Evolutionary conservation across 148 eudicot genomes (phyloP), one percentile per base, ranked within the genome.

Genomic region (Camellia sinensis): DNA sequence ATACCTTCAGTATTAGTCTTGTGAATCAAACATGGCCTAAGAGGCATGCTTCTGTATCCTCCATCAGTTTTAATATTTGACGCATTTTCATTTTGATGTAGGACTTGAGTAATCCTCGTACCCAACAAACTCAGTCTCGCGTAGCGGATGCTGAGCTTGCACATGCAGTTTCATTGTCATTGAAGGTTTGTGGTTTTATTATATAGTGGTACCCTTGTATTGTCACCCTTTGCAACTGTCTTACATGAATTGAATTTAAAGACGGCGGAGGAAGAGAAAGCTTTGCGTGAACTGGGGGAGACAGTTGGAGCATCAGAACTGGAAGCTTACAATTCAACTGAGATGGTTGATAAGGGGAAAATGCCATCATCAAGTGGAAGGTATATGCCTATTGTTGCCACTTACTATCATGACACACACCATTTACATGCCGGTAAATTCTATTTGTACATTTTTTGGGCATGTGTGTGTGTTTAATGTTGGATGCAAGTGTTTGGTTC

Each of bases 221-320:
- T 48, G 52, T 64, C 68, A 22, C 10, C 50, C 67, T 44, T 44
- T 62, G 53, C 40, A 40, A 10, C 69, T 61, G 12, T 59, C 71
- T 84, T 56, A 75, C 76, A 37, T 72, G 74, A 76, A 56, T 79
- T 76, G 22, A 37, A 12, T 52, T 57, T 82, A 54, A 50, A 95
- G 99, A 84, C 93, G 62, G 94, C 91, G 62, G 97, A 95, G 83
- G 84, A 84, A 83, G 97, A 92, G 80, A 89, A 81, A 68, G 84
- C 88, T 53, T 71, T 83, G 69, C 91, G 86, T 29, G 89, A 84
- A 80, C 79, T 10, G 56, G 87, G 82, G 73, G 79, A 79, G 50
- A 80, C 77, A 77, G 80, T 68, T 85, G 91, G 85, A 81, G 79
- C 81, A 74, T 80, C 89, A 52, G 90, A 84, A 54, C 67, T 81